phyloP scores from a whole-genome alignment of 306 rosid species.

The Fragaria vesca region DNA sequence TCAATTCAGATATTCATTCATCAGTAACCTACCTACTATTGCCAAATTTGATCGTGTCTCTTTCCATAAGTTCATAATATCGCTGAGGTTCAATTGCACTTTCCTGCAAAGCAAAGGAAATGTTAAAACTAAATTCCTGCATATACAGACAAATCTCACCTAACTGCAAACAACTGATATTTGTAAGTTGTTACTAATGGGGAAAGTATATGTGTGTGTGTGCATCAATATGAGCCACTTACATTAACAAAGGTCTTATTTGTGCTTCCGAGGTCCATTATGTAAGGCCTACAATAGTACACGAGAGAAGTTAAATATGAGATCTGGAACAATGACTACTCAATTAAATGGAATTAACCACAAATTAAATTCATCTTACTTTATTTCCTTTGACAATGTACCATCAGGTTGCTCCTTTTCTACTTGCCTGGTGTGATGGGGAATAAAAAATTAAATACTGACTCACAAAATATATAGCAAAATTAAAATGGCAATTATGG shows the following conservation, averaged over 20 bases:
- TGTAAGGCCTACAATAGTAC: conserved; percentile 63
- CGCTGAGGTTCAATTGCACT: conserved; percentile 88
- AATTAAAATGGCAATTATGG: conserved; percentile 22
- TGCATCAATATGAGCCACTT: conserved; percentile 34
- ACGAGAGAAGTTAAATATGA: conserved; percentile 28
- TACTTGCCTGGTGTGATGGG: conserved; percentile 58
- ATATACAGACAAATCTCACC: conserved; percentile 16
- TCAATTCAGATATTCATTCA: conserved; percentile 16
- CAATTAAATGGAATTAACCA: background rate
- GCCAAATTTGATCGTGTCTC: conserved; percentile 88
- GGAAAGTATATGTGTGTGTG: background rate
- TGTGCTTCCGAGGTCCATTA: conserved; percentile 99
- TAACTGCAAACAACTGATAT: conserved; percentile 15
- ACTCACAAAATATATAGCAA: conserved; percentile 8
- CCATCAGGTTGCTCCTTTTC: conserved; percentile 89
- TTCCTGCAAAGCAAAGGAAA: conserved; percentile 58
- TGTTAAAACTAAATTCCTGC: conserved; percentile 12
- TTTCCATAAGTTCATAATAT: conserved; percentile 86
- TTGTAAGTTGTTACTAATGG: conserved; percentile 1
- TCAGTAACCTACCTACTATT: conserved; percentile 73
- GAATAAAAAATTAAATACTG: conserved; percentile 7
- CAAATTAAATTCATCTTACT: conserved; percentile 43
- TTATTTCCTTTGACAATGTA: conserved; percentile 46
- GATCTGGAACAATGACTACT: conserved; percentile 12
- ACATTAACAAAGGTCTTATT: conserved; percentile 92